These are phyloP conservation scores for Pythium apleroticum DNA, from an alignment of 352 stramenopile species.

Conservation along the genomic window DNA sequence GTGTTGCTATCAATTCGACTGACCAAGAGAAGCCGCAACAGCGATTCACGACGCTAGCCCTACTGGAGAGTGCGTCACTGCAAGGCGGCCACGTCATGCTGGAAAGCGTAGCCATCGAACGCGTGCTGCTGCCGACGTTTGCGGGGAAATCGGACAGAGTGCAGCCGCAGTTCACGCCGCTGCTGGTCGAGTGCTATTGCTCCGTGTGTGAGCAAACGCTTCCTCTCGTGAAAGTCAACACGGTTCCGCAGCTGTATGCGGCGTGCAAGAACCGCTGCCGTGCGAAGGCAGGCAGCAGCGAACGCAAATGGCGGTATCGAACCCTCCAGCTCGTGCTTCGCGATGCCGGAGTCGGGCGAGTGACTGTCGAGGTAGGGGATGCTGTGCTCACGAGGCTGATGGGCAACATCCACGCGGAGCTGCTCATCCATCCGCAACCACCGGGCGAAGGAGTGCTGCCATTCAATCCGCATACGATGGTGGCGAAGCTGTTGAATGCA, in stretches of 20 bases:
- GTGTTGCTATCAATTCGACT: neutral
- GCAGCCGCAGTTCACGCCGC: conserved; percentile 28
- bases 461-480: conserved; percentile 7
- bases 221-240: conserved; percentile 24
- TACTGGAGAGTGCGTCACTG: conserved; percentile 30
- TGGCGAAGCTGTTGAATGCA: conserved; percentile 13
- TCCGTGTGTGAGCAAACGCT: conserved; percentile 41
- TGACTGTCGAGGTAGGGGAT: conserved; percentile 38
- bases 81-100: conserved; percentile 30
- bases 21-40: neutral
- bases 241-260: conserved; percentile 29
- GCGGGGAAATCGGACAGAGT: conserved; percentile 34
- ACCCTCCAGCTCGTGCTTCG: conserved; percentile 41
- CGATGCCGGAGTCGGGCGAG: conserved; percentile 32
- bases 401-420: conserved; percentile 48
- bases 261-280: conserved; percentile 42
- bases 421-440: conserved; percentile 28
- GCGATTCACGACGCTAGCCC: conserved; percentile 34
- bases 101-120: conserved; percentile 46
- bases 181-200: conserved; percentile 51
- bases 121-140: conserved; percentile 34
- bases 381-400: conserved; percentile 37
- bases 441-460: conserved; percentile 4
- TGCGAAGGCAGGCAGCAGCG: conserved; percentile 17
- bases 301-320: conserved; percentile 51